Base-by-base conservation (phyloP, 768 basidiomycete genomes). In the Mycena floridula region DNA sequence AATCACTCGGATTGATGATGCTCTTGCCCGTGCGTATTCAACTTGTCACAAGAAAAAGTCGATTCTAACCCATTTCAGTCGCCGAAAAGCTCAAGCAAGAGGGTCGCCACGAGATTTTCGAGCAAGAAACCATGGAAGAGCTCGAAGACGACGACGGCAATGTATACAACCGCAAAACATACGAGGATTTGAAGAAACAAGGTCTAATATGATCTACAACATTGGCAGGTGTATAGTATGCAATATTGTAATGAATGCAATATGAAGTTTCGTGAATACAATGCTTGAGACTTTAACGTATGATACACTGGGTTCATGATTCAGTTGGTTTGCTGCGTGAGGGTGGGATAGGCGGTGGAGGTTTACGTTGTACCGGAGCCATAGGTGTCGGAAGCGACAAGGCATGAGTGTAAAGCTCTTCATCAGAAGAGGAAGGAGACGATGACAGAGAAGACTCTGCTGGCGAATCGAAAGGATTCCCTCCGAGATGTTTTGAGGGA, bases 131-230 rank as follows among this genome's bases (percentile, higher is more conserved):
- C 18, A 95, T 94, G 79, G 96, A 98, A 62, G 96, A 99, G 64
- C 76, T 97, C 27, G 96, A 99, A 60, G 96, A 99, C 59, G 90
- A 90, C 37, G 96, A 98, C 60, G 96, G 96, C 13, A 98, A 99
- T 55, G 96, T 98, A 40, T 97, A 98, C 65, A 93, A 93, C 65
- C 82, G 85, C 57, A 96, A 96, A 73, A 95, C 91, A n/a, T 97
- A 93, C 58, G 91, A 95, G 55, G 91, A 95, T 58, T 72, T 96
- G 54, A 95, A 93, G 74, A 91, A 93, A 67, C 94, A 97, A 61
- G 94, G 93, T 46, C 68, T 95, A 45, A 88, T 94, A 45, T 89
- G 67, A 64, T 49, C 32, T 35, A n/a, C n/a, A n/a, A n/a, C n/a
- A n/a, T n/a, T n/a, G n/a, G n/a, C n/a, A n/a, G n/a, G n/a, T n/a